These are phyloP conservation scores for Camellia japonica DNA, from an alignment of 148 eudicot species.

Conservation along the genomic window DNA sequence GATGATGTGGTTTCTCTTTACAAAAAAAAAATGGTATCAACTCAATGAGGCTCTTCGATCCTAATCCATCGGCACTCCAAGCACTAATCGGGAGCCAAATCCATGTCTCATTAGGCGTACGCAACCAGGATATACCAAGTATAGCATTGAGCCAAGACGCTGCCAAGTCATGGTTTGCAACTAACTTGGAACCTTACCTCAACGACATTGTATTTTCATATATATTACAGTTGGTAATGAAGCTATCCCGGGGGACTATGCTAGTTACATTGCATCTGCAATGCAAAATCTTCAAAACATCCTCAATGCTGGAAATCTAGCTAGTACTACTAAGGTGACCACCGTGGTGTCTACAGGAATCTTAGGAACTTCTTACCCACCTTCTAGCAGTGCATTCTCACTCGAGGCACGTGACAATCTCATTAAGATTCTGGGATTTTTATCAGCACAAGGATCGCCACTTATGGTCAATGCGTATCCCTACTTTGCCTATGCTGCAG, in stretches of 20 bases:
- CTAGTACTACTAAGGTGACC: constrained; percentile 22
- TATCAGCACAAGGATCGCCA: constrained; percentile 21
- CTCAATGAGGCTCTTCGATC: constrained; percentile 50
- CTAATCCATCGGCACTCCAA: constrained; percentile 41
- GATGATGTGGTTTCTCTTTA: constrained; percentile 34
- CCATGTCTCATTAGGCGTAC: constrained; percentile 39
- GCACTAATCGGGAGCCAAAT: constrained; percentile 52
- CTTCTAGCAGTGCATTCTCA: constrained; percentile 35
- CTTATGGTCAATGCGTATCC: constrained; percentile 53
- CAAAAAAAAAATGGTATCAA: constrained; percentile 19
- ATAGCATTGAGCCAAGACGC: constrained; percentile 31
- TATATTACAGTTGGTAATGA: constrained; percentile 61
- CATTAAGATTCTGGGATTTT: constrained; percentile 17
- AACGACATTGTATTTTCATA: constrained; percentile 24
- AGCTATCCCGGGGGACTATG: constrained; percentile 35
- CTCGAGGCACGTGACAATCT: constrained; percentile 5
- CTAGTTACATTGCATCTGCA: constrained; percentile 30
- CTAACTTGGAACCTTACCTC: constrained; percentile 34
- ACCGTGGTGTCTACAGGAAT: constrained; percentile 27
- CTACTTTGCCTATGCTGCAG: constrained; percentile 36
- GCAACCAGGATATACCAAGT: constrained; percentile 30
- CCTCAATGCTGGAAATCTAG: constrained; percentile 12
- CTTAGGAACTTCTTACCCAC: constrained; percentile 39
- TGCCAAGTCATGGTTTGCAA: constrained; percentile 33
- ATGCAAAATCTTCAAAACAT: constrained; percentile 45